phyloP scores from a whole-genome alignment of 1,284 basidiomycete species.

The Fomes fomentarius region DNA sequence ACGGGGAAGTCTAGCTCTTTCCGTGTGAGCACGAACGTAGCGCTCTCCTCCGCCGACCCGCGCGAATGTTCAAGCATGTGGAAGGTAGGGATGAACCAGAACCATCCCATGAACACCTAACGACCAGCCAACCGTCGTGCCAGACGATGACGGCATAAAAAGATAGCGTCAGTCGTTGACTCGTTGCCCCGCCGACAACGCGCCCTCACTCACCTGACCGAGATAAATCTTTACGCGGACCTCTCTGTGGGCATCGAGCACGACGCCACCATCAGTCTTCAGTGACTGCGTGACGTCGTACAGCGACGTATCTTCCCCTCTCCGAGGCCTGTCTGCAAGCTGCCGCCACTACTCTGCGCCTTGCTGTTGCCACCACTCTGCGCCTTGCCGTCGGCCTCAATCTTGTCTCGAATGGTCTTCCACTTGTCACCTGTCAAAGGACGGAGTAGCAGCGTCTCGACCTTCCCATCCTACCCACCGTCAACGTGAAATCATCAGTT shows the following conservation, averaged over 20 bases:
- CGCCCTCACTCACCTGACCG: constrained; percentile 54
- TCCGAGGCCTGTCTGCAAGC: constrained; percentile 25
- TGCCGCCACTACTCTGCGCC: neutral
- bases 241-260: constrained; percentile 73
- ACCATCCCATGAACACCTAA: constrained; percentile 78
- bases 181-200: neutral
- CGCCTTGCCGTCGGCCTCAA: constrained; percentile 28
- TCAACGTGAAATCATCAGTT: constrained; percentile 4
- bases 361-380: constrained; percentile 11
- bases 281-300: constrained; percentile 40
- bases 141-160: neutral
- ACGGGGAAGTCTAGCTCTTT: constrained; percentile 79
- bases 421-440: constrained; percentile 49
- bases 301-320: constrained; percentile 47
- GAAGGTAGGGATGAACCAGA: constrained; percentile 84
- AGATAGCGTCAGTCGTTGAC: too few relatives aligned
- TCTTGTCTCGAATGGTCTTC: constrained; percentile 43
- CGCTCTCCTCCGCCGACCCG: constrained; percentile 21
- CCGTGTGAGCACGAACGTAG: constrained; percentile 46
- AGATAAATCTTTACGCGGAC: constrained; percentile 80
- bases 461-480: constrained; percentile 40
- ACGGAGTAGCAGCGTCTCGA: constrained; percentile 46
- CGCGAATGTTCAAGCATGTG: constrained; percentile 63
- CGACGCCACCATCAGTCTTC: constrained; percentile 45
- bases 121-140: neutral